These are phyloP conservation scores for Ogataea ramenticola DNA, from an alignment of 805 yeast genomes.

Conservation along the genomic window DNA sequence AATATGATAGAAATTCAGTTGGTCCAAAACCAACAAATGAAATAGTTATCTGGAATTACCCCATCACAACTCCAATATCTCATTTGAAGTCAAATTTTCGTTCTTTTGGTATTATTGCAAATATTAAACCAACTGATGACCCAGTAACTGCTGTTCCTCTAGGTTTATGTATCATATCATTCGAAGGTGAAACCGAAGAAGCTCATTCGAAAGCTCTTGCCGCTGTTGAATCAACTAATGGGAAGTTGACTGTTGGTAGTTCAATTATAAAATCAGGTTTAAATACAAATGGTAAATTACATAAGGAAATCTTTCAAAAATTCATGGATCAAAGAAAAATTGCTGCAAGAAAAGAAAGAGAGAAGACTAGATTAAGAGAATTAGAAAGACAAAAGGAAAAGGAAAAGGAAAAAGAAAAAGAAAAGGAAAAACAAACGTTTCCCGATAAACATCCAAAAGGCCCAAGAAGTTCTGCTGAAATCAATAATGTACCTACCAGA, in stretches of 20 bases:
- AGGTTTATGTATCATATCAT: conserved; percentile 61
- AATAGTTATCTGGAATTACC: conserved; percentile 62
- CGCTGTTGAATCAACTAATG: conserved; percentile 35
- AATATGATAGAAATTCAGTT: conserved; percentile 62
- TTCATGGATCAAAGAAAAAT: conserved; percentile 29
- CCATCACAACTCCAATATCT: conserved; percentile 41
- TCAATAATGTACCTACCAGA: not conserved
- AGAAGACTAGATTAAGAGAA: conserved; percentile 17
- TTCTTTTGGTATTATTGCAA: conserved; percentile 56
- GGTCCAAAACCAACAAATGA: conserved; percentile 71
- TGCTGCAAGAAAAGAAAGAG: conserved; percentile 29
- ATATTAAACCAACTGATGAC: conserved; percentile 54
- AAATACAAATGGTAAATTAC: conserved; percentile 35
- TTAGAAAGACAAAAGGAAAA: conserved; percentile 7
- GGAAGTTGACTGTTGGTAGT: conserved; percentile 42
- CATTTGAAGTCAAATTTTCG: conserved; percentile 46
- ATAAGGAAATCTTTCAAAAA: conserved; percentile 23
- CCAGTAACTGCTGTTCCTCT: conserved; percentile 73
- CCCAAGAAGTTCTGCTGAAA: conserved; percentile 1
- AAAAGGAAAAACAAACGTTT: conserved; percentile 1
- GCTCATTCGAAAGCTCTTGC: conserved; percentile 39
- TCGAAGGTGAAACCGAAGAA: conserved; percentile 46
- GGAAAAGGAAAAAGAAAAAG: conserved; percentile 4
- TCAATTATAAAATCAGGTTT: conserved; percentile 44
- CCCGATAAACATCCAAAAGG: not conserved